Percentiles rank a stretch among this genome's conserved stretches.
Conservation (phyloP, 164 flowering plant species). For the Vitis vinifera region ASM3070453v1 NC_081812.1:18976501-18977000, state of each 20-base stretch:
- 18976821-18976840: conserved; percentile 54
- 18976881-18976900: neutral
- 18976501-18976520: conserved; percentile 43
- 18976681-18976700: conserved; percentile 58
- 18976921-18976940: neutral
- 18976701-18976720: conserved; percentile 66
- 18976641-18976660: conserved; percentile 48
- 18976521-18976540: neutral
- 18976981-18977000: conserved; percentile 6
- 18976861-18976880: neutral
- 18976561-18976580: conserved; percentile 38
- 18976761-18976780: conserved; percentile 62
- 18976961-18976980: neutral
- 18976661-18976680: conserved; percentile 49
- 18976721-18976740: conserved; percentile 75
- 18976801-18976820: conserved; percentile 70
- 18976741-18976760: conserved; percentile 65
- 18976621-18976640: conserved; percentile 54
- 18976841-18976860: conserved; percentile 32
- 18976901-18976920: conserved; percentile 2
- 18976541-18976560: neutral
- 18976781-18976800: conserved; percentile 64
- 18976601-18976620: conserved; percentile 59
- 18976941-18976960: conserved; percentile 16
- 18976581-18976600: conserved; percentile 62